Evolutionary conservation across 305 asterid genomes (phyloP), one percentile per base, ranked within the genome.

Genomic region (Coffea humblotiana): DNA sequence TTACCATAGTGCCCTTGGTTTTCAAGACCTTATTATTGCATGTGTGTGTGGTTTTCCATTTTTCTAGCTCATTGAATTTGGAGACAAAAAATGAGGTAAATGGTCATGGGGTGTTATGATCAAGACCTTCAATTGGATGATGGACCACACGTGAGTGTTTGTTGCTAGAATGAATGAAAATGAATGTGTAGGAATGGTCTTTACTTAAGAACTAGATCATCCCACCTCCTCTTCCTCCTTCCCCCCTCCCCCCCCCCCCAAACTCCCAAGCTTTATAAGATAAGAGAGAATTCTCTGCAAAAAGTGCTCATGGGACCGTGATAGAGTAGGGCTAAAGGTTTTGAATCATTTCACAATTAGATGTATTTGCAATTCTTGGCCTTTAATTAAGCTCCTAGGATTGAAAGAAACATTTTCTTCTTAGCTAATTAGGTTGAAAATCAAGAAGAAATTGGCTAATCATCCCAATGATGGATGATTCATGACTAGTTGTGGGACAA

Each of bases 61-160:
- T 45, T 76, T 51, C 21, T 27, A 45, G 12, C 48, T 14, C 12
- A 51, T 49, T 5, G 40, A 35, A 73, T 77, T 2, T 65, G 61
- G 40, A 74, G 47, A 71, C 6, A 54, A 47, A 32, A 32, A 52
- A 51, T 12, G 71, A 56, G 49, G 70, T 13, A 76, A 54, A 81
- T 78, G 68, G 79, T 60, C 65, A 73, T 72, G 73, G 54, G 75
- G 82, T 80, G 78, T 71, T 77, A 82, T 56, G 79, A 77, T 79
- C 72, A 81, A 78, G 66, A 77, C 58, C 5, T 47, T 35, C 61
- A 29, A 71, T 82, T 81, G 85, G 45, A 87, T 85, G 45, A 87
- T 85, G 94, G 92, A 84, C 91, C 90, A 86, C 90, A 84, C 85
- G 87, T 88, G 90, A 84, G 87, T 80, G 65, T 82, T 85, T 83